A percentile compares a stretch with the other conserved stretches of the same genome.
Conservation (phyloP, 176 grass and related monocot species). For the Cocos nucifera region DNA sequence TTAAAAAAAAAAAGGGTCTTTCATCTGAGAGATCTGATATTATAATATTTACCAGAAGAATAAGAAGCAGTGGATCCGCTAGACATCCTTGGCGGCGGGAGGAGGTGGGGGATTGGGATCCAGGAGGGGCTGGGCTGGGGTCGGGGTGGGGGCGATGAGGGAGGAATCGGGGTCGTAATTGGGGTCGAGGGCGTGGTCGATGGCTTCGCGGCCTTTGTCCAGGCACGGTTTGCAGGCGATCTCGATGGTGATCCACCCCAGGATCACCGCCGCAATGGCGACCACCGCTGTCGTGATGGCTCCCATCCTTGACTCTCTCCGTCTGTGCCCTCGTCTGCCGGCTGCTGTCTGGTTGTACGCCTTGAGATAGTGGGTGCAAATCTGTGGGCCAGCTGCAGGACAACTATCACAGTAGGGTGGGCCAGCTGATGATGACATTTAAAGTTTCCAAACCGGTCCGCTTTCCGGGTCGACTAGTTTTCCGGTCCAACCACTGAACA, state of each 20-base stretch:
- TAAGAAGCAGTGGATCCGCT: too few relatives aligned
- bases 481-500: too few relatives aligned
- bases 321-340: background rate
- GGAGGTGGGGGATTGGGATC: constrained; percentile 21
- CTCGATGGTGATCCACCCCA: constrained; percentile 92
- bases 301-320: constrained; percentile 32
- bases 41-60: too few relatives aligned
- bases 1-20: too few relatives aligned
- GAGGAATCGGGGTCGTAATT: constrained; percentile 59
- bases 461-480: too few relatives aligned
- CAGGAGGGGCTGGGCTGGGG: constrained; percentile 29
- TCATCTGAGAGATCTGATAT: too few relatives aligned
- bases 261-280: constrained; percentile 65
- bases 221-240: constrained; percentile 95
- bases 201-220: constrained; percentile 66
- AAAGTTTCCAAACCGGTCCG: too few relatives aligned
- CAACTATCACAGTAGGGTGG: too few relatives aligned
- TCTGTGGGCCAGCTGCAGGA: too few relatives aligned
- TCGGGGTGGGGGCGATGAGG: constrained; percentile 7
- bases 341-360: background rate
- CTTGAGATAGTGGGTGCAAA: too few relatives aligned
- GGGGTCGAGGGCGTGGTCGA: constrained; percentile 77
- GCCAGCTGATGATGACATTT: too few relatives aligned
- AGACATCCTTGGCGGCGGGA: constrained; percentile 34
- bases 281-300: constrained; percentile 63